These are phyloP conservation scores for Euphorbia celastroides DNA, from an alignment of 441 rosid species.

Conservation along the genomic window DNA sequence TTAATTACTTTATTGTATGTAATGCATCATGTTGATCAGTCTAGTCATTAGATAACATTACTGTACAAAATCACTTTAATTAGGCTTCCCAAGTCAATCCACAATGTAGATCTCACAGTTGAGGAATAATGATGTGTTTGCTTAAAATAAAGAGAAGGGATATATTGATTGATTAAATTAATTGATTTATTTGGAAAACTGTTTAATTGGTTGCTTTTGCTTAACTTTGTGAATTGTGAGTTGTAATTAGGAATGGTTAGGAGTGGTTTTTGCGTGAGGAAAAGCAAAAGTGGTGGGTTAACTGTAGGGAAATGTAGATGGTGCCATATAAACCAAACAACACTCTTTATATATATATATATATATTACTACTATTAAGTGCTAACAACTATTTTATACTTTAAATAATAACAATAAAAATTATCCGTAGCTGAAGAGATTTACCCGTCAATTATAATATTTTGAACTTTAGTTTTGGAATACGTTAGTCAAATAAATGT, in stretches of 20 bases:
- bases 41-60: constrained; percentile 7
- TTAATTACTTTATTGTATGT: background rate
- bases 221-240: constrained; percentile 14
- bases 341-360: background rate
- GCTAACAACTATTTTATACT: too few species aligned
- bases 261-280: constrained; percentile 13
- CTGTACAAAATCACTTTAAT: background rate
- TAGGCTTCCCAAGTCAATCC: background rate
- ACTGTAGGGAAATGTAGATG: background rate
- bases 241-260: constrained; percentile 11
- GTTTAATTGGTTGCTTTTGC: background rate
- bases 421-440: too few species aligned
- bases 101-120: background rate
- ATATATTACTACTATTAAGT: background rate
- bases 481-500: too few species aligned
- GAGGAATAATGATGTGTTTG: background rate
- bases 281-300: constrained; percentile 13
- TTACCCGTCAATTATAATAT: too few species aligned
- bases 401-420: too few species aligned
- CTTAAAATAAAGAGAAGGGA: background rate
- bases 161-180: background rate
- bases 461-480: too few species aligned
- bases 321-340: constrained; percentile 11
- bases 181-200: background rate
- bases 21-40: background rate